Percentiles rank a stretch among this genome's conserved stretches.
phyloP scores from a whole-genome alignment of 1,284 basidiomycete genomes.

The Ustilago vetiveriae region DNA sequence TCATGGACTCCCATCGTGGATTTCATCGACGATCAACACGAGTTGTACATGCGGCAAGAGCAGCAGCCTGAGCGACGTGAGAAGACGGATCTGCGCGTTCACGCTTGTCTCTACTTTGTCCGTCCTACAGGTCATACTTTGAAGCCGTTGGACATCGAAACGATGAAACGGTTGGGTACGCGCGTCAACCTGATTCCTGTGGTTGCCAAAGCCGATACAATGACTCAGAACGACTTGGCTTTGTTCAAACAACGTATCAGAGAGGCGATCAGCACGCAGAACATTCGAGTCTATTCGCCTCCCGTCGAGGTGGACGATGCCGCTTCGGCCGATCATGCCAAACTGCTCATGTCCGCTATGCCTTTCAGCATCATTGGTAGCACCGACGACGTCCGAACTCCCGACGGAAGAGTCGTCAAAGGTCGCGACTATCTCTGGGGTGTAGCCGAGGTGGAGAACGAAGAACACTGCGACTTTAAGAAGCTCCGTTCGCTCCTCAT shows the following conservation, averaged over 20 bases:
- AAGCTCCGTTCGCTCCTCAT: constrained; percentile 95
- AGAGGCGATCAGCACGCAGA: constrained; percentile 87
- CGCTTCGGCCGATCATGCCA: constrained; percentile 85
- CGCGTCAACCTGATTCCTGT: constrained; percentile 98
- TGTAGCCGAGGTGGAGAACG: constrained; percentile 97
- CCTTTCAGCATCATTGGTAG: constrained; percentile 99
- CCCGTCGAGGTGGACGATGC: constrained; percentile 93
- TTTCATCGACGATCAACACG: constrained; percentile 99
- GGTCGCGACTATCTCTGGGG: constrained; percentile 99
- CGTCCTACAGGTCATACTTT: constrained; percentile 95
- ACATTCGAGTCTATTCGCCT: constrained; percentile 93
- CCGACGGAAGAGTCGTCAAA: constrained; percentile 91
- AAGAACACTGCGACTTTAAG: constrained; percentile 99
- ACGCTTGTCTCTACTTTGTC: constrained; percentile 98
- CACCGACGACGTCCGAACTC: constrained; percentile 89
- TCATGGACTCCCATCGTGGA: constrained; percentile 98
- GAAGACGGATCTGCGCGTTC: constrained; percentile 94
- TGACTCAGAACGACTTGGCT: constrained; percentile 90
- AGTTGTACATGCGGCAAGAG: constrained; percentile 99
- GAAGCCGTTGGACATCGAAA: constrained; percentile 98
- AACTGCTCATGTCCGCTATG: constrained; percentile 82
- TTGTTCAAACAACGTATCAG: constrained; percentile 93
- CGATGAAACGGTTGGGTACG: constrained; percentile 96
- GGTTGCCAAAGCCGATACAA: constrained; percentile 93
- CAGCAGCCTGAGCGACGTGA: constrained; percentile 93